A percentile compares a stretch with the other conserved stretches of the same genome.
Conservation (phyloP, 2,329 filamentous ascomycete genomes). For the Monosporascus sp. region DNA sequence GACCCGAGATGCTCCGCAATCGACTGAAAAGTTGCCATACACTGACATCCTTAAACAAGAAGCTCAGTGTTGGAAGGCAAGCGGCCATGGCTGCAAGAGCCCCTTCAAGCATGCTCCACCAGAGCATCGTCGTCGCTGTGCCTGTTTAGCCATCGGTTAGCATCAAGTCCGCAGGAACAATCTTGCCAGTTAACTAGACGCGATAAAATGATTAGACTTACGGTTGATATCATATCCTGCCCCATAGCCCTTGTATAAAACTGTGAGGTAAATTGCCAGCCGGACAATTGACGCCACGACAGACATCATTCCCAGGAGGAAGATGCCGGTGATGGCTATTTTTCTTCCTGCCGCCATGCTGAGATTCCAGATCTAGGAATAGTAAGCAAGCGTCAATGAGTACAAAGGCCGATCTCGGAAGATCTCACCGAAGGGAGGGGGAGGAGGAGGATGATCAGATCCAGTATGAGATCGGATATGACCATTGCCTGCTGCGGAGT, state of each 20-base stretch:
- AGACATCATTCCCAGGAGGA: slow-evolving; percentile 3
- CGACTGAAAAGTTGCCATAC: neutral
- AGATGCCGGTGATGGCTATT: slow-evolving; percentile 1
- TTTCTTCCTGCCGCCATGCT: slow-evolving; percentile 1
- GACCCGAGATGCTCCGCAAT: neutral
- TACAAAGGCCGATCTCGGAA: neutral
- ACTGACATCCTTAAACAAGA: neutral
- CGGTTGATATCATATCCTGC: neutral
- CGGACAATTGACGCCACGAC: neutral
- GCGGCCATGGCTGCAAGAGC: neutral
- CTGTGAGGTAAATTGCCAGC: neutral
- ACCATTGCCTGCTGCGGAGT: slow-evolving; percentile 46
- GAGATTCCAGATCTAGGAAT: neutral
- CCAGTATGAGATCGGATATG: slow-evolving; percentile 28
- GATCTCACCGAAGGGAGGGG: neutral
- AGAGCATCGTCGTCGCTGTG: neutral
- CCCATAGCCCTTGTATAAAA: neutral
- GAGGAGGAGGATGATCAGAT: slow-evolving; percentile 3
- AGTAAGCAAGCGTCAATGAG: neutral
- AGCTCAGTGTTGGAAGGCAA: neutral
- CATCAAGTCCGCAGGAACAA: no score
- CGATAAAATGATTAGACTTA: neutral
- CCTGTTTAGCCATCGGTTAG: neutral
- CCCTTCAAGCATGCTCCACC: neutral
- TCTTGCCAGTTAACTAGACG: neutral